Conservation (phyloP, 2,329 filamentous ascomycete species). For the Penicillium sp. region DNA sequence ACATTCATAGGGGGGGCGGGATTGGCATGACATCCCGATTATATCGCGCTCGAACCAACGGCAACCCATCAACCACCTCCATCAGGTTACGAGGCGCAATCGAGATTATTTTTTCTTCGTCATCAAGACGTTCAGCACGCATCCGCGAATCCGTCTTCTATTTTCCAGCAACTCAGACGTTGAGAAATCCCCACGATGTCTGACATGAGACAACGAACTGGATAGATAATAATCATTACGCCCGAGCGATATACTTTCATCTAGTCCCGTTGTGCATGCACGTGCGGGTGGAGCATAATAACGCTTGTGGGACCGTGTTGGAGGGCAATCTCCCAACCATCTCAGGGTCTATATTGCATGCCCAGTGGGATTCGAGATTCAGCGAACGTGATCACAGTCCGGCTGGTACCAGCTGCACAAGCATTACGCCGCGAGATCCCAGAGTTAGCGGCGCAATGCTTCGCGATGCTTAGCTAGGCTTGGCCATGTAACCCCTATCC, state of each 20-base stretch:
- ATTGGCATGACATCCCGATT: not conserved
- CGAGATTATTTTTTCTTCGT: not conserved
- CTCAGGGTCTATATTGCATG: not conserved
- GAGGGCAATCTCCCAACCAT: not conserved
- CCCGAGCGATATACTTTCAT: not conserved
- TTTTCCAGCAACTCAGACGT: not conserved
- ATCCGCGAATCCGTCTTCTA: not conserved
- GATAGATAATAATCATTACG: not conserved
- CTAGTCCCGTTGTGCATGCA: constrained; percentile 1
- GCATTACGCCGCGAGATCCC: not conserved
- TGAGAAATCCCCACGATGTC: not conserved
- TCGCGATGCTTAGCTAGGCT: constrained; percentile 14
- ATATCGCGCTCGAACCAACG: not conserved
- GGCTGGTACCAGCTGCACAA: not conserved
- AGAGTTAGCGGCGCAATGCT: not conserved
- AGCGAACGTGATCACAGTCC: constrained; percentile 6
- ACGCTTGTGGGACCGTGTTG: not conserved
- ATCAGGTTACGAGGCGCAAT: not conserved
- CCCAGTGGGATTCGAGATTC: constrained; percentile 6
- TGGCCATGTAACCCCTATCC: not conserved
- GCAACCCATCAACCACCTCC: not conserved
- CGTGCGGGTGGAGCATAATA: not conserved
- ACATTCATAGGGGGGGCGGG: constrained; percentile 6
- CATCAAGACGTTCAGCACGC: not conserved
- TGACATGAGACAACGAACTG: not conserved